These are phyloP conservation scores for Lactarius hatsudake DNA, from an alignment of 768 basidiomycete genomes.

Conservation along the genomic window DNA sequence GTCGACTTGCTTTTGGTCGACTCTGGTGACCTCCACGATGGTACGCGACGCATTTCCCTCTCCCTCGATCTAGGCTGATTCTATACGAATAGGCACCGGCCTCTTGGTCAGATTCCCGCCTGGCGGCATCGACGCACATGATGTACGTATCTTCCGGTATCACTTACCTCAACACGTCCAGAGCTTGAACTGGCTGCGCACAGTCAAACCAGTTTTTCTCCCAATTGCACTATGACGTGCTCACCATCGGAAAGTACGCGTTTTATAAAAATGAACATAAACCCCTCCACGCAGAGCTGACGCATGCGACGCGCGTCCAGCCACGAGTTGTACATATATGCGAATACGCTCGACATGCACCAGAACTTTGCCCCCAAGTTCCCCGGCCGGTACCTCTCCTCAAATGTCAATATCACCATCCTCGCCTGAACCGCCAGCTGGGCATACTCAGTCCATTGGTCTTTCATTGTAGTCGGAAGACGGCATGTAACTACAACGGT, in stretches of 20 bases:
- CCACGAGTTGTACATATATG: conserved; percentile 78
- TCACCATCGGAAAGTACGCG: conserved; percentile 79
- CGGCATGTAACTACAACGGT: no score
- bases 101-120: conserved; percentile 74
- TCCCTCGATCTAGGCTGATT: conserved; percentile 20
- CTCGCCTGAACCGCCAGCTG: no score
- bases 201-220: conserved; percentile 73
- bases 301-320: conserved; percentile 35
- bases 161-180: not conserved
- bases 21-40: conserved; percentile 77
- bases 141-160: conserved; percentile 45
- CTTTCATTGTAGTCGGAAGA: no score
- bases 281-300: not conserved
- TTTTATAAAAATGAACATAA: no score
- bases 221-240: conserved; percentile 73
- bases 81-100: conserved; percentile 54
- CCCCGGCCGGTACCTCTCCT: conserved; percentile 76
- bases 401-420: conserved; percentile 86
- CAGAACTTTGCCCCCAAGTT: conserved; percentile 63
- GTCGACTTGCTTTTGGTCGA: conserved; percentile 58
- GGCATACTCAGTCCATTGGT: no score
- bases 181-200: not conserved
- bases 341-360: conserved; percentile 66
- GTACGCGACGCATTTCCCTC: conserved; percentile 31
- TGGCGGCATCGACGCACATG: conserved; percentile 72